A percentile compares a stretch with the other conserved stretches of the same genome.
Conservation (phyloP, 148 eudicot species). For the Amaranthus hypochondriacus region DNA sequence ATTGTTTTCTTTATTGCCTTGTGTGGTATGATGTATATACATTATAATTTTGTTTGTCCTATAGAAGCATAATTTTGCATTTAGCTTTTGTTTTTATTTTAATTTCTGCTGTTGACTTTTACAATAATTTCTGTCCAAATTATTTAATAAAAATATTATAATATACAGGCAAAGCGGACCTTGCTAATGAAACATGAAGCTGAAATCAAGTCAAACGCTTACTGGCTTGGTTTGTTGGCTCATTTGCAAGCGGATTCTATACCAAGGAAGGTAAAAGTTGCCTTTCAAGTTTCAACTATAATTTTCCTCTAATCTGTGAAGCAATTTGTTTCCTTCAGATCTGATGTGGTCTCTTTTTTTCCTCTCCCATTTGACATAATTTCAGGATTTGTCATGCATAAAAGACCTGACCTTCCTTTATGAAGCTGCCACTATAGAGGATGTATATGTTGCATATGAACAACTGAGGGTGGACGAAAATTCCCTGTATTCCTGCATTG, state of each 20-base stretch:
- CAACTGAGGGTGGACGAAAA: conserved; percentile 83
- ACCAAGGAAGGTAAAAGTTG: conserved; percentile 66
- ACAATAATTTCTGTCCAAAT: neutral
- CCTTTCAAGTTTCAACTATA: neutral
- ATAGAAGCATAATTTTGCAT: neutral
- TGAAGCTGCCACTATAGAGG: conserved; percentile 69
- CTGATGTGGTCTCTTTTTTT: conserved; percentile 10
- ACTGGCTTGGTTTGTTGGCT: conserved; percentile 94
- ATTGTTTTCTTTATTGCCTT: too few species aligned
- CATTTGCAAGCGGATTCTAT: conserved; percentile 89
- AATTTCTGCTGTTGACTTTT: neutral
- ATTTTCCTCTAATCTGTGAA: neutral
- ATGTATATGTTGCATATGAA: conserved; percentile 75
- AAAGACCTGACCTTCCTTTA: conserved; percentile 74
- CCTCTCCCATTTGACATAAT: conserved; percentile 3
- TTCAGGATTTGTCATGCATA: conserved; percentile 85
- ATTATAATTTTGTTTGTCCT: neutral
- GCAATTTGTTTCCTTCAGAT: conserved; percentile 15
- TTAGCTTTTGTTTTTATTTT: neutral
- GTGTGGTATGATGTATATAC: too few species aligned
- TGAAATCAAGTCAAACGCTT: conserved; percentile 91
- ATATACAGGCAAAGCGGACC: conserved; percentile 76
- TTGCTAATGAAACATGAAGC: conserved; percentile 96
- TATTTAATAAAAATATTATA: conserved; percentile 7
- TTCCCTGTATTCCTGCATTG: conserved; percentile 83